These are phyloP conservation scores for Jaminaea rosea DNA, from an alignment of 1,284 basidiomycete genomes.

Conservation along the genomic window DNA sequence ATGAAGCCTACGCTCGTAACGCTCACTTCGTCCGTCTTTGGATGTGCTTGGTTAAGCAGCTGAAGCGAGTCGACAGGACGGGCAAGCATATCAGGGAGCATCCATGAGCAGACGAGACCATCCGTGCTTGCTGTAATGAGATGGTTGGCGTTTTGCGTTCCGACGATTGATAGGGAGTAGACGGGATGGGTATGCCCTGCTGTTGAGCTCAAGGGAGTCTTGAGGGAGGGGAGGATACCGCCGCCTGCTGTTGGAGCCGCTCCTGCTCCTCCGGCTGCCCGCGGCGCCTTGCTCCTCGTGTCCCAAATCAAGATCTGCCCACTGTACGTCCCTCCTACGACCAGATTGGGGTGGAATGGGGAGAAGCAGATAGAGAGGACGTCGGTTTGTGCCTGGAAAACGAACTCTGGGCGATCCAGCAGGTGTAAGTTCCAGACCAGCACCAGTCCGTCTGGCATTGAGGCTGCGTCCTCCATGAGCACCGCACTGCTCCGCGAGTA, in stretches of 20 bases:
- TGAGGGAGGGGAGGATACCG: conserved; percentile 88
- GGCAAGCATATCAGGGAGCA: conserved; percentile 95
- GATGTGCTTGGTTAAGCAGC: conserved; percentile 23
- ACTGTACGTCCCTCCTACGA: conserved; percentile 95
- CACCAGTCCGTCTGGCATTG: conserved; percentile 77
- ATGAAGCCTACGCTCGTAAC: conserved; percentile 86
- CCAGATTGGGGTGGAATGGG: conserved; percentile 90
- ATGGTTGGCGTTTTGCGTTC: conserved; percentile 95
- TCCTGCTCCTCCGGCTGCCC: no score
- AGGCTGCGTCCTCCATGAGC: no score
- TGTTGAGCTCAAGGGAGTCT: conserved; percentile 78
- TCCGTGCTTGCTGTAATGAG: conserved; percentile 91
- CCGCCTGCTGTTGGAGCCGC: no score
- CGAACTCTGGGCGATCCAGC: conserved; percentile 86
- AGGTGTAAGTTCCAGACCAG: conserved; percentile 96
- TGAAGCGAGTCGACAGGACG: conserved; percentile 57
- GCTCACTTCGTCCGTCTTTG: conserved; percentile 69
- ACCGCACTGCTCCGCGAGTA: conserved; percentile 68
- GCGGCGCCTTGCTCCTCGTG: conserved; percentile 77
- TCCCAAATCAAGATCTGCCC: conserved; percentile 98
- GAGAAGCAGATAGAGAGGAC: conserved; percentile 92
- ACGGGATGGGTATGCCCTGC: conserved; percentile 96
- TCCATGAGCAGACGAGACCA: conserved; percentile 92
- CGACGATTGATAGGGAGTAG: conserved; percentile 92
- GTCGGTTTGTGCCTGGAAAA: conserved; percentile 96